Evolutionary conservation across 202 grass and related monocot species (phyloP), one percentile per base, ranked within the genome.

Genomic region (Musa balbisiana): DNA sequence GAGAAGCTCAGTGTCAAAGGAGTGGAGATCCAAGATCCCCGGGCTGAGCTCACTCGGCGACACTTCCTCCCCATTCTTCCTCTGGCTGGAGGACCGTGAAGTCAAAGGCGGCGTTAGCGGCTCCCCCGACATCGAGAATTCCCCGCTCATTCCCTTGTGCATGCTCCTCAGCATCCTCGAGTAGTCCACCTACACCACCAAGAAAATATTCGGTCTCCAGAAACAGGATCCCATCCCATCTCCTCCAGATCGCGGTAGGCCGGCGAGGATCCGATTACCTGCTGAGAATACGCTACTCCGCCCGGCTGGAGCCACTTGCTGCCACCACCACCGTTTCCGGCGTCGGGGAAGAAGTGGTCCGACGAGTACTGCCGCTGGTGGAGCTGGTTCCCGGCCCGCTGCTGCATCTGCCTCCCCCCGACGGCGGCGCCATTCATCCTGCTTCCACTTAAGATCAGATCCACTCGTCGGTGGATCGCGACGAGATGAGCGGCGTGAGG

Each of bases 1-100:
- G 55, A 99, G 90, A 50, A 99, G 87, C 83, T 99, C 95, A 10
- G 91, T 99, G 73, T 99, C 91, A 29, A 92, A 86, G 10, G 91
- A 88, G 22, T 99, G 95, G 71, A 99, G 87, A 83, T 99, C 95
- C 79, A 99, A 87, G 75, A 99, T 80, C 3, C 95, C 95, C 2
- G 95, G 95, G 53, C 95, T 99, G 77, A 92, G 81, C 83, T 95
- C 89, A 78, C 75, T 80, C 71, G 66, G 72, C 22, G 80, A 88
- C 56, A 85, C 22, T 80, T 82, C 71, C 49, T 86, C 56, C 81
- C 84, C 76, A 71, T 71, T 67, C 69, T 79, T 16, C 88, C 87
- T 79, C 83, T 89, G 80, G 83, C 86, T 73, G 8, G 43, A 73
- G 3, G 78, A 59, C 9, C 87, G 82, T 76, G 88, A 71, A 54